Evolutionary conservation across 2,329 filamentous ascomycete species (phyloP), one percentile per base, ranked within the genome.

Genomic region (Colletotrichum neosansevieriae): DNA sequence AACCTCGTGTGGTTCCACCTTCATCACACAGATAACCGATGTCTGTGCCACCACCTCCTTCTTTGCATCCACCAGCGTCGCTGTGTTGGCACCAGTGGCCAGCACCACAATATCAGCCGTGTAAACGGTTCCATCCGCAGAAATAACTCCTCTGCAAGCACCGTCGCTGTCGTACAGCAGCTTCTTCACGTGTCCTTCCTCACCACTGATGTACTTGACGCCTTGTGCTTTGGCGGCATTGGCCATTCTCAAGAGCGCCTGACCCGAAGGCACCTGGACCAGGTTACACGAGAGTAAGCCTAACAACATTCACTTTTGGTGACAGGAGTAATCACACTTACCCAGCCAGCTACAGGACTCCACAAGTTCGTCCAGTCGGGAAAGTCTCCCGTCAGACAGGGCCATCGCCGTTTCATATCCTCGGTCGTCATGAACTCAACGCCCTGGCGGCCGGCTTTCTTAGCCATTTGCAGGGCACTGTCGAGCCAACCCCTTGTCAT

Each of bases 21-120:
- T 80, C 71, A 92, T 83, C 76, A 91, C 92, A 12, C 85, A 86
- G 58, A 92, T 78, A 1, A 85, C 83, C 70, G 92, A 91, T 2
- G 88, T 90, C 0, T 89, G 90, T 1, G 90, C 87, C 58, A 86
- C 84, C 44, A 87, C 87, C 51, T 89, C 84, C 36, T 88, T 89
- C 45, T 85, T 84, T 0, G 92, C 81, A 73, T 92, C 88, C 62
- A 92, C 79, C 45, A 93, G 81, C 15, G 84, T 83, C 0, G 86
- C 82, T 10, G 88, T 89, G 86, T 89, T 92, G 21, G 91, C 89
- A 17, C 91, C 91, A 4, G 89, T 86, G 2, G 91, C 89, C 4
- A 93, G 80, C 49, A 93, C 80, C 32, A 89, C 86, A 6, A 91
- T 78, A 70, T 89, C 86, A 9, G 89, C 89, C 3, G 77, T 76